phyloP scores from a whole-genome alignment of 1,139 yeast species.

The Candida sojae region DNA sequence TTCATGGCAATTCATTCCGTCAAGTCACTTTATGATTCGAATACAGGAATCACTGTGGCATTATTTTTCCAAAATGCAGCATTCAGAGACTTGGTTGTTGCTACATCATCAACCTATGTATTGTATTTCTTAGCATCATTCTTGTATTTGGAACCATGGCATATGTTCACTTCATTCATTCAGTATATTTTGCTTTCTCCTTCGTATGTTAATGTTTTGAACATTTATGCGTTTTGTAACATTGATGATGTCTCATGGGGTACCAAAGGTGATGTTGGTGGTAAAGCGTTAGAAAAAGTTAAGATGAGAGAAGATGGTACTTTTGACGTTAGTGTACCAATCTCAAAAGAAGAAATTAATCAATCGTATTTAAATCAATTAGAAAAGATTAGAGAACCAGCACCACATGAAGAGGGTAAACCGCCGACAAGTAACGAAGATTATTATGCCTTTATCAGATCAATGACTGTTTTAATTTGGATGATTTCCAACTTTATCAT shows the following conservation, averaged over 20 bases:
- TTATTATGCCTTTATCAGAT: slow-evolving; percentile 78
- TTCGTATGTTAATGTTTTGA: slow-evolving; percentile 48
- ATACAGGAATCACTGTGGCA: slow-evolving; percentile 35
- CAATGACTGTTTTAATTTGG: slow-evolving; percentile 81
- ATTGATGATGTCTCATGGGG: slow-evolving; percentile 56
- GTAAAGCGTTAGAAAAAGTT: slow-evolving; percentile 51
- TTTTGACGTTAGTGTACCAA: slow-evolving; percentile 71
- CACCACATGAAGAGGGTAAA: slow-evolving; percentile 24
- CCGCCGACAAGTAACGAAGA: slow-evolving; percentile 52
- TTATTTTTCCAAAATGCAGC: slow-evolving; percentile 44
- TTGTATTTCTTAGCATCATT: slow-evolving; percentile 49
- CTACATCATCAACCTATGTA: slow-evolving; percentile 48
- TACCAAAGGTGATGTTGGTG: slow-evolving; percentile 51
- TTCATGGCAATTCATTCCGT: slow-evolving; percentile 51
- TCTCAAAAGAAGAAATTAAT: slow-evolving; percentile 59
- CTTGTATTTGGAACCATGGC: slow-evolving; percentile 53
- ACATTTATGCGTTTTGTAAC: slow-evolving; percentile 52
- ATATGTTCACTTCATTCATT: slow-evolving; percentile 50
- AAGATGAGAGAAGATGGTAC: slow-evolving; percentile 68
- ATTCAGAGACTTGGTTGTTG: slow-evolving; percentile 51
- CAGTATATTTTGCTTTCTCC: slow-evolving; percentile 51
- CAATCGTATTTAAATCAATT: slow-evolving; percentile 62
- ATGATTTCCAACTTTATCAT: slow-evolving; percentile 71
- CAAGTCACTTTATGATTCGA: slow-evolving; percentile 31
- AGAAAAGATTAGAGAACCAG: slow-evolving; percentile 56